Conservation (phyloP, 1,139 yeast genomes). For the Saccharomyces hybrid region DNA sequence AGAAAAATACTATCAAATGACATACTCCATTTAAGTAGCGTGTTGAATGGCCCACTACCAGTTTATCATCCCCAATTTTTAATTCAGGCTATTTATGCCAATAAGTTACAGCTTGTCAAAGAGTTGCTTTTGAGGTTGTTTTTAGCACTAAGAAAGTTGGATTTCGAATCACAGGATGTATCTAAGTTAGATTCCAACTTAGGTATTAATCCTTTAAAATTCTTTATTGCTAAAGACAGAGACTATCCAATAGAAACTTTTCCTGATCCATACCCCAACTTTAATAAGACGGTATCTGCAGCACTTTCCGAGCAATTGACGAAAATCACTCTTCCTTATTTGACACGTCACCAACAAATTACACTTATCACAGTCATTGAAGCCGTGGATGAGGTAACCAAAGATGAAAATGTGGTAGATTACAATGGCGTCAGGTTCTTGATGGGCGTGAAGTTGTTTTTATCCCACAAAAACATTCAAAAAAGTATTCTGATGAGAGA, state of each 20-base stretch:
- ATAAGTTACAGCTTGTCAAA: conserved; percentile 50
- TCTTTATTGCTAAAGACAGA: conserved; percentile 22
- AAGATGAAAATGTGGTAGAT: conserved; percentile 50
- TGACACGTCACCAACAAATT: conserved; percentile 87
- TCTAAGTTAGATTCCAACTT: conserved; percentile 35
- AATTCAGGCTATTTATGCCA: conserved; percentile 66
- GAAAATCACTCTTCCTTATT: conserved; percentile 61
- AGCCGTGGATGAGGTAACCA: conserved; percentile 50
- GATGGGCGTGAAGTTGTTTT: conserved; percentile 64
- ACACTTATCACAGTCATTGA: conserved; percentile 66
- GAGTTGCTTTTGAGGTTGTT: conserved; percentile 50
- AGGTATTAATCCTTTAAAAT: conserved; percentile 32
- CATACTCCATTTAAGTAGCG: conserved; percentile 58
- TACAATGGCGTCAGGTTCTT: conserved; percentile 64
- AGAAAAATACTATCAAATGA: conserved; percentile 42
- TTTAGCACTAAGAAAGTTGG: conserved; percentile 44
- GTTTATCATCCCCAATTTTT: conserved; percentile 86
- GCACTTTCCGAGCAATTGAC: conserved; percentile 54
- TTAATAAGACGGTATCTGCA: conserved; percentile 42
- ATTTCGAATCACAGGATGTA: conserved; percentile 35
- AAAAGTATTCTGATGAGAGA: conserved; percentile 66
- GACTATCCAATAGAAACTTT: conserved; percentile 20
- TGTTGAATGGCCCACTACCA: conserved; percentile 84
- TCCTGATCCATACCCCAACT: conserved; percentile 39
- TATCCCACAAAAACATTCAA: conserved; percentile 44